Percentiles rank a stretch among this genome's conserved stretches.
Conservation (phyloP, 306 rosid genomes). For the Albizia julibrissin region DNA sequence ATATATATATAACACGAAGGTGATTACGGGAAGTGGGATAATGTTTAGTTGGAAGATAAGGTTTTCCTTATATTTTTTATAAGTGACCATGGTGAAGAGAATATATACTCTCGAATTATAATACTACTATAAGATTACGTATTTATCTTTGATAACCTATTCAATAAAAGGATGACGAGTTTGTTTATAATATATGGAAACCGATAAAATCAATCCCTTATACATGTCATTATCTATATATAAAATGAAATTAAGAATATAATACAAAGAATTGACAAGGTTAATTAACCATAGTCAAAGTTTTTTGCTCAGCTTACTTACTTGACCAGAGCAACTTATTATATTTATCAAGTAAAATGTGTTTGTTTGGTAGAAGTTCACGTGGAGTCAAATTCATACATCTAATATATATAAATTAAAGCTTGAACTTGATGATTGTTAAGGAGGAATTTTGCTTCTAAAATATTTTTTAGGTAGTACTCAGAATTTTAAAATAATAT, state of each 20-base stretch:
- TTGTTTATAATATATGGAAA: neutral
- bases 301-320: neutral
- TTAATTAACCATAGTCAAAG: neutral
- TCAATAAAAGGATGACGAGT: neutral
- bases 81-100: neutral
- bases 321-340: neutral
- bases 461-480: too few species aligned
- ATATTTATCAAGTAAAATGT: neutral
- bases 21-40: too few species aligned
- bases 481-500: too few species aligned
- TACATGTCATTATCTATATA: neutral
- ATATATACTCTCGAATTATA: neutral
- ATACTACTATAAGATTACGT: neutral
- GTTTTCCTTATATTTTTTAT: too few species aligned
- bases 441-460: too few species aligned
- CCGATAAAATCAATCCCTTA: neutral
- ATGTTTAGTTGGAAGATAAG: too few species aligned
- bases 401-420: too few species aligned
- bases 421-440: too few species aligned
- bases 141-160: neutral
- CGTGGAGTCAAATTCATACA: neutral
- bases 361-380: neutral
- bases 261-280: neutral
- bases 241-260: neutral
- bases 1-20: too few species aligned